Conservation (phyloP, 192 early-diverging fungal genomes). For the Phycomyces blakesleeanus region DNA sequence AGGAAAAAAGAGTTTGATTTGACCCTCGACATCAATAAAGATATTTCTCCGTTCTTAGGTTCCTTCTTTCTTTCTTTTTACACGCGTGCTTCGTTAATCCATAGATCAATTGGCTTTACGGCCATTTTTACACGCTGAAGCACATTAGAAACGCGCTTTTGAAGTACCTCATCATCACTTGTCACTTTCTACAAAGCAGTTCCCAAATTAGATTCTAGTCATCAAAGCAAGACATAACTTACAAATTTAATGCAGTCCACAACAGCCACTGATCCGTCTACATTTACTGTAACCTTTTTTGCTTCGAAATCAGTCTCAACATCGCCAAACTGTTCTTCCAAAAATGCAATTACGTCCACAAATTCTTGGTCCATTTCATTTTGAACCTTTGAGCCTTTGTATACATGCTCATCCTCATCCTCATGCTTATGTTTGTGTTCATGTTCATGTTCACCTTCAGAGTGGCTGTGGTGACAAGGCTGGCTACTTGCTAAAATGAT, state of each 20-base stretch:
- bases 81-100: not conserved
- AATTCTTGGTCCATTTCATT: conserved; percentile 21
- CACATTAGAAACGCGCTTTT: conserved; percentile 25
- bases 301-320: conserved; percentile 19
- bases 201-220: not conserved
- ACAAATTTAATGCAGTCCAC: conserved; percentile 31
- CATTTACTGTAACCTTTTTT: conserved; percentile 14
- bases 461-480: conserved; percentile 18
- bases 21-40: too few relatives aligned
- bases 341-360: conserved; percentile 16
- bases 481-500: conserved; percentile 25
- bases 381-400: not conserved
- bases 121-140: conserved; percentile 21
- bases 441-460: conserved; percentile 3
- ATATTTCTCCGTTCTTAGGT: too few relatives aligned
- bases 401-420: not conserved
- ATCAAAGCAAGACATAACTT: conserved; percentile 3
- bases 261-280: conserved; percentile 26
- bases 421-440: conserved; percentile 6
- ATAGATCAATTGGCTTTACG: conserved; percentile 21
- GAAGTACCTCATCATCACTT: conserved; percentile 23
- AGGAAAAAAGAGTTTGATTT: too few relatives aligned
- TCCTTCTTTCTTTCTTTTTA: too few relatives aligned
- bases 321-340: conserved; percentile 29
- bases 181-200: conserved; percentile 16